Conservation (phyloP, 331 rosid genomes). For the Malus hybrid region DNA sequence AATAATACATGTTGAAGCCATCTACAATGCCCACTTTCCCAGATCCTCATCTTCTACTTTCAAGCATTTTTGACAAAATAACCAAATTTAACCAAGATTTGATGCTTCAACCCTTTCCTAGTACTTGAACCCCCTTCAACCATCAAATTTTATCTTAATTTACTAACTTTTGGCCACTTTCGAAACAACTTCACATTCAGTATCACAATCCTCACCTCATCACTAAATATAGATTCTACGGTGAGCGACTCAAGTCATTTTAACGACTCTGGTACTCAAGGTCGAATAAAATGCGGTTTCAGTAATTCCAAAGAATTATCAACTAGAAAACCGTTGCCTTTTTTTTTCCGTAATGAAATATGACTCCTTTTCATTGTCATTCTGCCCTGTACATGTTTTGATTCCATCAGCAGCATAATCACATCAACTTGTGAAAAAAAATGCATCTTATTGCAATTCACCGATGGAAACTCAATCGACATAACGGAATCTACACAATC, state of each 20-base stretch:
- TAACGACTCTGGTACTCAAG: too few species aligned
- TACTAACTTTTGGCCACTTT: neutral
- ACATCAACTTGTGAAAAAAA: neutral
- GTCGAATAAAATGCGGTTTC: too few species aligned
- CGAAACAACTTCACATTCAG: neutral
- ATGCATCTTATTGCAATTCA: neutral
- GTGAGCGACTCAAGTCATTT: too few species aligned
- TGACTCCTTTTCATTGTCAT: neutral
- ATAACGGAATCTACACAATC: neutral
- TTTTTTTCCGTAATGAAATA: neutral
- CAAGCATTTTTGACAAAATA: neutral
- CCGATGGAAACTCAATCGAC: neutral
- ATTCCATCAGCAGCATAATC: neutral
- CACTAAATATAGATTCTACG: too few species aligned
- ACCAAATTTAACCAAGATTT: neutral
- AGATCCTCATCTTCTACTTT: neutral
- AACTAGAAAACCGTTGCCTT: neutral
- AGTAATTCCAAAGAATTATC: neutral
- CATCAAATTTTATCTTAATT: neutral
- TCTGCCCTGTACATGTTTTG: neutral
- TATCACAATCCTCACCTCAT: neutral
- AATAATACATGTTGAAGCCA: neutral
- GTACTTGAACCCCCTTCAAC: neutral
- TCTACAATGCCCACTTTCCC: too few species aligned
- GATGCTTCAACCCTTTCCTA: neutral